Evolutionary conservation across 2,329 filamentous ascomycete species (phyloP), one percentile per base, ranked within the genome.

Genomic region (Botrytis byssoidea): DNA sequence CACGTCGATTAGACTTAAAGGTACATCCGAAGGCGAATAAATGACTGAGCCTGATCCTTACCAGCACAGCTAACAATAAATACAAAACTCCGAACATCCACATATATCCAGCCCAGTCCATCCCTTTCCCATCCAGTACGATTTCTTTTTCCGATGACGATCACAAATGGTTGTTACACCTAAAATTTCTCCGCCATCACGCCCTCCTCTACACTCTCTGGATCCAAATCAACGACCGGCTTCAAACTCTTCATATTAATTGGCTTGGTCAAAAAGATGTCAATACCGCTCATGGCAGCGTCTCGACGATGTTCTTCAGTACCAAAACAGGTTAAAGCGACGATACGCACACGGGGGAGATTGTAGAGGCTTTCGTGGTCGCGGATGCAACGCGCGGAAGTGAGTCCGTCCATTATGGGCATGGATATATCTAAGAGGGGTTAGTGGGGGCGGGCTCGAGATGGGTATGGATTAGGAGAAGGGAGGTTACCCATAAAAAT

Each of bases 221-320:
- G 74, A 70, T 77, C 65, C 73, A 77, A 59, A 32, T 72, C 72
- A 32, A 78, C 51, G 12, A 78, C 60, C 22, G 74, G 74, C n/a
- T 72, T 77, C 48, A 78, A 67, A 25, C 40, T 44, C 51, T 75
- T 77, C 76, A 78, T 77, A 18, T 74, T 55, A 44, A 87, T 83
- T 0, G 86, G 86, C 78, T 87, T 87, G 7, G 86, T 85, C 14
- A 88, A 75, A 66, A 88, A 88, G 8, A 87, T 73, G 68, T 89
- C 86, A 3, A 88, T 81, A 0, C 87, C 87, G 61, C 85, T 86
- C 0, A 83, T 83, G 57, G 85, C 82, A 0, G 86, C 86, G 74
- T 88, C 84, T 37, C 83, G 81, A 67, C 84, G 82, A 0, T 85
- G 84, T 72, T 85, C 83, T 0, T 82, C 81, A 42, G 84, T 85